Percentiles rank a stretch among this genome's conserved stretches.
Evolutionary conservation across 1,139 yeast genomes (phyloP).

Genomic region (Pichia sp.): DNA sequence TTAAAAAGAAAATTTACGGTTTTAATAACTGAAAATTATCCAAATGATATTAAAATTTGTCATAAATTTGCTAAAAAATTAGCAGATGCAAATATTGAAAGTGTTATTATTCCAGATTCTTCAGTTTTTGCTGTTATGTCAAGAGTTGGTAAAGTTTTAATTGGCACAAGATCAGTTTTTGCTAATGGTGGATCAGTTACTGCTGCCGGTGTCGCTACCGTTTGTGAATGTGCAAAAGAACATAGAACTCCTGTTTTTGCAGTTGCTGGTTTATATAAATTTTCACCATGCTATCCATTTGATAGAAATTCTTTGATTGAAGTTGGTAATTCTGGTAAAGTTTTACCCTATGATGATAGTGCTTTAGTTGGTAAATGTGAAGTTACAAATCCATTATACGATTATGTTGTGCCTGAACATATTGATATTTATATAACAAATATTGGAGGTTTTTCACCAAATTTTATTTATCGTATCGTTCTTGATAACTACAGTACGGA

Average conservation of each 20-base stretch:
- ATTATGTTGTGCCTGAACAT: constrained; percentile 88
- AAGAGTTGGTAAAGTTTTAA: constrained; percentile 89
- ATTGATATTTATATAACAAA: constrained; percentile 93
- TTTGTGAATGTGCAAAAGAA: constrained; percentile 93
- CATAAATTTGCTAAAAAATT: constrained; percentile 74
- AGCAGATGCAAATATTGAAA: constrained; percentile 81
- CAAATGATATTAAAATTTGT: constrained; percentile 72
- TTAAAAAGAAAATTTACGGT: constrained; percentile 89
- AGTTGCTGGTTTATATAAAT: constrained; percentile 87
- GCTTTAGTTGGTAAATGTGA: constrained; percentile 64
- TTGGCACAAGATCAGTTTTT: constrained; percentile 83
- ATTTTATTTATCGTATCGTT: constrained; percentile 90
- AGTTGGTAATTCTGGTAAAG: constrained; percentile 89
- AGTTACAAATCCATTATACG: constrained; percentile 86
- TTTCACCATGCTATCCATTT: constrained; percentile 91
- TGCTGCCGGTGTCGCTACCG: constrained; percentile 84
- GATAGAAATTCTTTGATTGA: constrained; percentile 84
- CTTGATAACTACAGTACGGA: constrained; percentile 88
- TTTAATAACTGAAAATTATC: constrained; percentile 85
- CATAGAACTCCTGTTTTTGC: constrained; percentile 93
- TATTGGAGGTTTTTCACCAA: constrained; percentile 94
- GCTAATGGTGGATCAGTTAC: constrained; percentile 95
- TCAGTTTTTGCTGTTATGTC: constrained; percentile 95
- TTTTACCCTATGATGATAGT: constrained; percentile 63
- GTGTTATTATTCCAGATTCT: constrained; percentile 88